Evolutionary conservation across 306 rosid genomes (phyloP), one percentile per base, ranked within the genome.

Genomic region (Arachis hypogaea): DNA sequence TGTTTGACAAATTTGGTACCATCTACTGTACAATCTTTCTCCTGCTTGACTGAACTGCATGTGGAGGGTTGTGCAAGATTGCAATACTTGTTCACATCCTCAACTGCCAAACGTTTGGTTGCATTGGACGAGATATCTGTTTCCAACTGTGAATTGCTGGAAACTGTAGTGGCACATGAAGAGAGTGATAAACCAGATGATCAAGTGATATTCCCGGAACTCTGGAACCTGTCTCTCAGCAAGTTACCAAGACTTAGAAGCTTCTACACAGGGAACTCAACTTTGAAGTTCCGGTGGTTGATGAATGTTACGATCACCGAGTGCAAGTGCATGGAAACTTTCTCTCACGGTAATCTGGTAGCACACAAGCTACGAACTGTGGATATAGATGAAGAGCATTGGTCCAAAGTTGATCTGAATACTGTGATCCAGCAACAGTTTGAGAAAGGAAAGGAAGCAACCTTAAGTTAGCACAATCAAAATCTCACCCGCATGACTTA

Each of bases 181-280:
- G 11, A 56, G n/a, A n/a, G 11, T 1, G 14, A 29, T 2, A 11
- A 58, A 29, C 5, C 7, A 58, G 14, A 29, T 28, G 3, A 11
- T 22, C 16, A 52, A 0, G 29, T 74, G 0, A 6, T 5, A 6
- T 54, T 74, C 5, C 0, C 2, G 2, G 0, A 43, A 7, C 65
- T 74, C 18, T 0, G 8, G 7, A 3, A 0, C 7, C 40, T 74
- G 47, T 7, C 33, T 41, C 72, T 74, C 11, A 1, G 36, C 44
- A 7, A 12, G 11, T 52, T 63, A 9, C 63, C 65, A 7, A 29
- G 1, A 38, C 68, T 74, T 40, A 46, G 3, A 74, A 11, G 57
- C 71, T 74, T 74, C 64, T 72, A 45, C 47, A 1, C 49, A 2
- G 76, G 76, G 44, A 70, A n/a, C n/a, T 72, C 44, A 5, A 38